Percentiles rank a stretch among this genome's conserved stretches.
Conservation (phyloP, 768 basidiomycete species). For the Vararia minispora region DNA sequence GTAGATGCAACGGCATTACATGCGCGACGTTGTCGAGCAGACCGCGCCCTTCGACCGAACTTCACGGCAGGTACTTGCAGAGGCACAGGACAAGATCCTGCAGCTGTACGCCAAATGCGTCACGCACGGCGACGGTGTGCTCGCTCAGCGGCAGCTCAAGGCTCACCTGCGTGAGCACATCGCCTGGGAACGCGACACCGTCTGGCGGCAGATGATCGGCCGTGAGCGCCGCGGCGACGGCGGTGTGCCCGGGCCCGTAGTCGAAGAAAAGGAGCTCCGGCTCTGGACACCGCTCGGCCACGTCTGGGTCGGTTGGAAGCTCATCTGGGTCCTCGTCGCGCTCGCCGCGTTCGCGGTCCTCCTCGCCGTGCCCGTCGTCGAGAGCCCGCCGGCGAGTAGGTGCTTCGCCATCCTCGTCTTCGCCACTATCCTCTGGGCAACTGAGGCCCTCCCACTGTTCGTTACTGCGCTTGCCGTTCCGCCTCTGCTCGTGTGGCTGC, state of each 20-base stretch:
- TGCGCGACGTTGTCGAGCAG: constrained; percentile 57
- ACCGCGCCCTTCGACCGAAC: constrained; percentile 55
- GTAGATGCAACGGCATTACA: constrained; percentile 68
- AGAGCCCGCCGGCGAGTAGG: constrained; percentile 64
- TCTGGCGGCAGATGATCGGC: constrained; percentile 94
- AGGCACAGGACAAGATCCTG: constrained; percentile 45
- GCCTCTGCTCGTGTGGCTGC: constrained; percentile 73
- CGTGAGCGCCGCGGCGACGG: constrained; percentile 60
- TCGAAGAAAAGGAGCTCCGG: constrained; percentile 33
- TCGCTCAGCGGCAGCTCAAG: constrained; percentile 73
- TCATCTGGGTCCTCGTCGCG: constrained; percentile 47
- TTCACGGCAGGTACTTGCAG: constrained; percentile 52
- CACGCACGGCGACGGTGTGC: constrained; percentile 51
- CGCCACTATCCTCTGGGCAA: constrained; percentile 91
- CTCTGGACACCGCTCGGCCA: constrained; percentile 57
- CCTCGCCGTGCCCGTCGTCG: constrained; percentile 48
- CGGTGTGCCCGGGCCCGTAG: constrained; percentile 18
- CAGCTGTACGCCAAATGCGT: constrained; percentile 81
- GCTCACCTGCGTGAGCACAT: constrained; percentile 87
- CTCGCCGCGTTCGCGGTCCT: constrained; percentile 46
- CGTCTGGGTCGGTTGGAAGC: constrained; percentile 54
- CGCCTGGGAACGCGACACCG: constrained; percentile 95
- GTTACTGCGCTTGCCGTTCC: constrained; percentile 93
- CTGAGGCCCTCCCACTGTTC: constrained; percentile 95
- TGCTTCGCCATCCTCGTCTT: constrained; percentile 87